Base-by-base conservation (phyloP, 106 monocot species). In the Hemerocallis citrina region DNA sequence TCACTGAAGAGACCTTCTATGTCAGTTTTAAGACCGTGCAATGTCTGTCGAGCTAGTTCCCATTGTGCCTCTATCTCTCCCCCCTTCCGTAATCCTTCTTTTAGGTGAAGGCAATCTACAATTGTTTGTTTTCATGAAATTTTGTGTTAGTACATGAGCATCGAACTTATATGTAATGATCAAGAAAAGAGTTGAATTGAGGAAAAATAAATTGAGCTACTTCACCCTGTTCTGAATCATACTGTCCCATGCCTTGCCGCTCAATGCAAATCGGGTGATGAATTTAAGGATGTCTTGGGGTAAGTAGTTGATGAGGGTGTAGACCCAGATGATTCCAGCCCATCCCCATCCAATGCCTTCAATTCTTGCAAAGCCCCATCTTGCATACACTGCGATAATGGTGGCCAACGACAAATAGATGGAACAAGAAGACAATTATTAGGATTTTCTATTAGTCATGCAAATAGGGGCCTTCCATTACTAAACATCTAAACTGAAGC, bases 31-130 rank as follows among this genome's bases (percentile, higher is more conserved):
- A 88, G 85, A 30, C 85, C 85, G 21, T 80, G 79, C 17, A 76
- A 62, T 21, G 79, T 85, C 35, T 80, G 47, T 64, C 80, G 85
- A 25, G 73, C 76, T 33, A 58, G 13, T 3, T 76, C 85, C 85
- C 85, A 85, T 36, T 80, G 79, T 15, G 85, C 85, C 68, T 85
- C 79, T n/a, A 77, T 24, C 85, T 58, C 69, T 85, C 79, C 1
- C 76, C 80, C 24, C 16, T 76, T 16, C 85, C 79, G 48, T 79
- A 85, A 34, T 85, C 84, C 57, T 79, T 85, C 73, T 79, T 76
- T 6, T 25, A 45, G 34, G 72, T 79, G 71, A 85, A 85, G 12
- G 84, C 84, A 1, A 76, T 85, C 41, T 86, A 22, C 6, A n/a
- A n/a, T n/a, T n/a, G 17, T 16, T 46, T 10, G 25, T 29, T 56